Percentiles rank a stretch among this genome's conserved stretches.
Conservation (phyloP, 805 yeast species). For the Ogataea siamensis region DNA sequence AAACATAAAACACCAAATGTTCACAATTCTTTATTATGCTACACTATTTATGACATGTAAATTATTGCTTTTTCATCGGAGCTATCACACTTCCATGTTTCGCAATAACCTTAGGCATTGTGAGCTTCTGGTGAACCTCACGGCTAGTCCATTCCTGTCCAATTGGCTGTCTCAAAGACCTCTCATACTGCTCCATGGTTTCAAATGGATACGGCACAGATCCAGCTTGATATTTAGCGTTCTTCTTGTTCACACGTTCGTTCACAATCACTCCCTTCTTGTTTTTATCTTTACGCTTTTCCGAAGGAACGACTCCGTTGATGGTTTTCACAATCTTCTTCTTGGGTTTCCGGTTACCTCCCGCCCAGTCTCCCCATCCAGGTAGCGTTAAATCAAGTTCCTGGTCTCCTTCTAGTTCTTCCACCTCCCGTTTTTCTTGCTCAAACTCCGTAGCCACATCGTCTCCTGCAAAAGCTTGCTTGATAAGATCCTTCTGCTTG, state of each 20-base stretch:
- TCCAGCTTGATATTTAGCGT: conserved; percentile 77
- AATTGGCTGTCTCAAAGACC: conserved; percentile 90
- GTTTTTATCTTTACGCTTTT: conserved; percentile 75
- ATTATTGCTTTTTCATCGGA: conserved; percentile 74
- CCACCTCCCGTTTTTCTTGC: conserved; percentile 65
- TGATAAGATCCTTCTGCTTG: conserved; percentile 76
- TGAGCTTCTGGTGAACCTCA: conserved; percentile 79
- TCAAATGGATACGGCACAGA: conserved; percentile 96
- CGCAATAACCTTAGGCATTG: conserved; percentile 83
- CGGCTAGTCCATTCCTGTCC: conserved; percentile 96
- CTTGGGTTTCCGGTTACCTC: conserved; percentile 49
- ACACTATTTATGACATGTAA: conserved; percentile 5
- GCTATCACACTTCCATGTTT: conserved; percentile 89
- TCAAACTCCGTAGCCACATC: conserved; percentile 75
- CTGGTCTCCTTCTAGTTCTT: conserved; percentile 80
- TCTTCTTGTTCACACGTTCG: conserved; percentile 82
- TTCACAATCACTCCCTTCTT: conserved; percentile 83
- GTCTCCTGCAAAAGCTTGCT: conserved; percentile 96
- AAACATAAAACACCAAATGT: conserved; percentile 2
- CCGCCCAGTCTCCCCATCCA: conserved; percentile 99
- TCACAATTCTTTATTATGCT: conserved; percentile 4
- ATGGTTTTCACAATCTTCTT: conserved; percentile 66
- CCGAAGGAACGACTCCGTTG: conserved; percentile 70
- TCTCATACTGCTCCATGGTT: conserved; percentile 89
- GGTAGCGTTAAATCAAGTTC: conserved; percentile 84